Base-by-base conservation (phyloP, 2,329 filamentous ascomycete genomes). In the Alternaria arborescens region DNA sequence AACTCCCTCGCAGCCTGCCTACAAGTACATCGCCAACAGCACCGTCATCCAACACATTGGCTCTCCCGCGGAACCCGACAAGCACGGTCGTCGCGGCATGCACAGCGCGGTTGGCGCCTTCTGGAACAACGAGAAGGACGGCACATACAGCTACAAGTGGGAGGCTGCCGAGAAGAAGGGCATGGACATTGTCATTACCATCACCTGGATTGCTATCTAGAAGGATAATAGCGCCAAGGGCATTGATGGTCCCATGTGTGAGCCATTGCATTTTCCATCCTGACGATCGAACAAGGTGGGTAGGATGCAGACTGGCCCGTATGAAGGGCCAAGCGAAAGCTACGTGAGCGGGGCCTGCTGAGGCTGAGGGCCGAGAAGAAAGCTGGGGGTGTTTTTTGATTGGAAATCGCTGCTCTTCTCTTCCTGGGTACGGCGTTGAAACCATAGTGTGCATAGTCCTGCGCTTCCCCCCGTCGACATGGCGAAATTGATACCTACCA, bases 11-110 rank as follows among this genome's bases (percentile, higher is more conserved):
- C 82, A 87, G 26, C 90, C 91, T 5, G 80, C 83, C 16, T 97
- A 89, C 87, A 98, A 98, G 82, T 98, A 94, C 82, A 92, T 93
- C 71, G 93, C 97, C 82, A 98, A 97, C 86, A 96, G 92, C 84
- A 98, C 94, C 68, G 97, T 98, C 77, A 96, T 98, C 71, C 94
- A 99, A 84, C 94, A 98, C 83, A 85, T 94, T 34, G 72, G 71
- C 42, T 68, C 71, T 20, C 72, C 74, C 36, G 71, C 72, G 4
- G 79, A 77, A 78, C 76, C 78, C 24, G 85, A 85, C 63, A 89
- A 90, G 76, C 90, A 91, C 58, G 94, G 93, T 57, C 88, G 94
- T 68, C 88, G 94, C 67, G 95, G 95, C 67, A 95, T 95, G 92
- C 92, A 95, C 83, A 91, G 88, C 78, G 91, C 92, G 22, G 91